phyloP scores from a whole-genome alignment of 257 asterid genomes.

The Solanum stenotomum region DNA sequence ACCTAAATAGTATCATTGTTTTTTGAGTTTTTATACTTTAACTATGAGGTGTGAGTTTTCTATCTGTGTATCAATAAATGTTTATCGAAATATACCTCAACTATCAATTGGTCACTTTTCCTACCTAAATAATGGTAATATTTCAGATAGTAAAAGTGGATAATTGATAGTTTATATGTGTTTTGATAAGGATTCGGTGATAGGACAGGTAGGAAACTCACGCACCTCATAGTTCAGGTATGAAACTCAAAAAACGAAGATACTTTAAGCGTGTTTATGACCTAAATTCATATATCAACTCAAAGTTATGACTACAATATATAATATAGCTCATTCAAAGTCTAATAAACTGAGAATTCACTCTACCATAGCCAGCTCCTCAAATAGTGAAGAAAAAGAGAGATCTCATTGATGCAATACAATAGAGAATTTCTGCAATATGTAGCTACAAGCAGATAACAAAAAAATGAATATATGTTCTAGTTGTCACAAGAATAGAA shows the following conservation, averaged over 20 bases:
- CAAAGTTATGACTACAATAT: background rate
- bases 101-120: background rate
- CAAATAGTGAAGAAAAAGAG: background rate
- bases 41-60: background rate
- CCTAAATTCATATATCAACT: background rate
- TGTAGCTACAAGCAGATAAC: background rate
- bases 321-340: background rate
- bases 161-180: background rate
- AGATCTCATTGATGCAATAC: background rate
- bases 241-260: background rate
- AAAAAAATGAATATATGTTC: background rate
- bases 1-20: background rate
- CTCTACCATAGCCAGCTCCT: background rate
- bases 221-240: background rate
- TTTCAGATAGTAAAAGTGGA: background rate
- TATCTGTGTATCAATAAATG: background rate
- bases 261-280: background rate
- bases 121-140: no score
- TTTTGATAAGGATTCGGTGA: background rate
- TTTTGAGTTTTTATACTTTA: background rate
- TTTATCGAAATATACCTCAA: background rate
- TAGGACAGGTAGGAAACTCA: rapidly evolving
- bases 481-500: background rate
- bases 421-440: background rate
- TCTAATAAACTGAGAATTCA: background rate